These are phyloP conservation scores for Oryza punctata DNA, from an alignment of 176 grass and related monocot genomes.

Conservation along the genomic window DNA sequence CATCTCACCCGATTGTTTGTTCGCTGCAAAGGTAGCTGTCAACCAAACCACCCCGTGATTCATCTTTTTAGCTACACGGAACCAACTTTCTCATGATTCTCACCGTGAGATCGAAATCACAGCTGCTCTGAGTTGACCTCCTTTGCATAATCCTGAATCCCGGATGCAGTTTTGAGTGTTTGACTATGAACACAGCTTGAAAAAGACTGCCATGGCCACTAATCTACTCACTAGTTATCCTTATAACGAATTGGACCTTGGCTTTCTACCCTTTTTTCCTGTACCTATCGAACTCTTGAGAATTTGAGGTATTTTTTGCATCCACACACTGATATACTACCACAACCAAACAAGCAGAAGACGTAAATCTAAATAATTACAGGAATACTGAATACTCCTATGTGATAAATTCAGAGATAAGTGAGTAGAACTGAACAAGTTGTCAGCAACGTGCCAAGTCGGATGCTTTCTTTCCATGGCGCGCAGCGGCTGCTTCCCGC, in stretches of 20 bases:
- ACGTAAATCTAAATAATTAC: background rate
- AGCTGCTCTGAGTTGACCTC: background rate
- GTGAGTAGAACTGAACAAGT: background rate
- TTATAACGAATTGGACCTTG: background rate
- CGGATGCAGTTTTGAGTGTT: background rate
- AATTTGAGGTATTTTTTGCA: no score
- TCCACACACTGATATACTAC: background rate
- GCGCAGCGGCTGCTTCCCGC: background rate
- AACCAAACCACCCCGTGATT: slow-evolving; percentile 31
- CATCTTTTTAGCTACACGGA: slow-evolving; percentile 39
- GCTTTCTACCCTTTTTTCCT: background rate
- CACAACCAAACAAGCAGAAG: background rate
- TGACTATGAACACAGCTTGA: background rate
- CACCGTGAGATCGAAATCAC: slow-evolving; percentile 10
- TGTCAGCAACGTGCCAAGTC: background rate
- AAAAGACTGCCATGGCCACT: background rate
- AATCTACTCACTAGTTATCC: background rate
- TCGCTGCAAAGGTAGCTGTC: slow-evolving; percentile 6
- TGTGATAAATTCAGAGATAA: background rate
- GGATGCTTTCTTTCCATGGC: background rate
- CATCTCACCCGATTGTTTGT: slow-evolving; percentile 34
- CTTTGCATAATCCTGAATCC: background rate
- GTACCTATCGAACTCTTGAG: background rate
- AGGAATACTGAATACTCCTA: background rate
- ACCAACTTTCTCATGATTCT: slow-evolving; percentile 54